Conservation (phyloP, 2,329 filamentous ascomycete genomes). For the Fusarium euwallaceae region DNA sequence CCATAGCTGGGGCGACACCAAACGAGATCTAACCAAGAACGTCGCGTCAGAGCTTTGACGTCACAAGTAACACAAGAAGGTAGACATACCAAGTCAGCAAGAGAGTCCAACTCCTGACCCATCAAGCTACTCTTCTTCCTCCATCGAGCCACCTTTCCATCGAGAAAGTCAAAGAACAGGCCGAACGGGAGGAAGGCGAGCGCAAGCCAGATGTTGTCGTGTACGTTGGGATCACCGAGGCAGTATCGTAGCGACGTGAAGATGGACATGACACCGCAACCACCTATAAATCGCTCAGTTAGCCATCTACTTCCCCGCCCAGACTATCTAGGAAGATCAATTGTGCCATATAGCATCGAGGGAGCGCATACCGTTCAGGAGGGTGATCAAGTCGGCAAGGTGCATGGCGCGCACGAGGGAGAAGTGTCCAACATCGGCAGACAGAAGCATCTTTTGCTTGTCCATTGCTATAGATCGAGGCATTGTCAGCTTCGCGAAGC, state of each 20-base stretch:
- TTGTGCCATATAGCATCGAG: not conserved
- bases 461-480: constrained; percentile 65
- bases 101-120: constrained; percentile 96
- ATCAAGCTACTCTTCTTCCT: constrained; percentile 96
- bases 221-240: constrained; percentile 75
- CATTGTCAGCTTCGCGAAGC: constrained; percentile 12
- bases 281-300: constrained; percentile 59
- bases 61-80: constrained; percentile 6
- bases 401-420: constrained; percentile 77
- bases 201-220: constrained; percentile 82
- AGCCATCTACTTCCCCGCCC: not conserved
- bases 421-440: constrained; percentile 80
- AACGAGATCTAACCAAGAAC: constrained; percentile 82
- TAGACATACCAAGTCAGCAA: constrained; percentile 86
- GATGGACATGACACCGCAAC: constrained; percentile 94
- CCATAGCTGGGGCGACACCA: constrained; percentile 87
- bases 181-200: constrained; percentile 91
- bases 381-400: constrained; percentile 85
- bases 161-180: constrained; percentile 97
- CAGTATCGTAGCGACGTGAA: constrained; percentile 96
- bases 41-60: constrained; percentile 21
- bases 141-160: constrained; percentile 96
- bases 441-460: constrained; percentile 82
- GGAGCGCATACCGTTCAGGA: constrained; percentile 75
- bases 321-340: not conserved